Percentiles rank a stretch among this genome's conserved stretches.
phyloP scores from a whole-genome alignment of 331 rosid species.

The Phaseolus coccineus region DNA sequence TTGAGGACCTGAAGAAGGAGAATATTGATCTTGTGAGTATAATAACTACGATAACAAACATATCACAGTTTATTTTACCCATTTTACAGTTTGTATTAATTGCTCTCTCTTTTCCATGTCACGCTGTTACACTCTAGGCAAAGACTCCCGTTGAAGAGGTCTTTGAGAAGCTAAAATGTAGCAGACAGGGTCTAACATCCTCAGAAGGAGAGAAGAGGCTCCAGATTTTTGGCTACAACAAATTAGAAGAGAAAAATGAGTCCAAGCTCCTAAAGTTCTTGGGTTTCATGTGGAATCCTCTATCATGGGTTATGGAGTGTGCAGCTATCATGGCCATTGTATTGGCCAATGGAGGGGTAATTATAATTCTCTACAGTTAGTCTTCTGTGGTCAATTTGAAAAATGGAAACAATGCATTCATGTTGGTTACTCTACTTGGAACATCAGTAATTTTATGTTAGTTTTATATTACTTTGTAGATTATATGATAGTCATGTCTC shows the following conservation, averaged over 20 bases:
- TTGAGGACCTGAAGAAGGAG: slow-evolving; percentile 75
- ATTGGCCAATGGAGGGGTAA: slow-evolving; percentile 94
- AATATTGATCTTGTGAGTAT: slow-evolving; percentile 72
- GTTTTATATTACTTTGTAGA: no score
- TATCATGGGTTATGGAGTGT: slow-evolving; percentile 93
- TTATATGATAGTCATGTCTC: background rate
- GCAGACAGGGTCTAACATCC: slow-evolving; percentile 63
- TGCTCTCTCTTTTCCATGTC: background rate
- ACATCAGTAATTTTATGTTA: no score
- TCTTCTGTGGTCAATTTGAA: background rate
- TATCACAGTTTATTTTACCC: background rate
- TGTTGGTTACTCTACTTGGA: background rate
- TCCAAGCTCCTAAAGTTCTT: slow-evolving; percentile 79
- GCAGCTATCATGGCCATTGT: slow-evolving; percentile 95
- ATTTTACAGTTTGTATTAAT: background rate
- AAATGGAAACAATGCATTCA: background rate
- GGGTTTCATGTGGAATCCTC: slow-evolving; percentile 97
- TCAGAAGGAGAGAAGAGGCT: slow-evolving; percentile 76
- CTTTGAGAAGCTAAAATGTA: slow-evolving; percentile 73
- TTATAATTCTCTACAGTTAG: background rate
- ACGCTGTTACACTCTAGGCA: slow-evolving; percentile 55
- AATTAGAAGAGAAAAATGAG: slow-evolving; percentile 85
- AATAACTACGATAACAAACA: background rate
- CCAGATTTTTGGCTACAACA: slow-evolving; percentile 78
- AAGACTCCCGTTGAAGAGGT: slow-evolving; percentile 79